Conservation (phyloP, 2,329 filamentous ascomycete species). For the Penicillium fuscoglaucum region DNA sequence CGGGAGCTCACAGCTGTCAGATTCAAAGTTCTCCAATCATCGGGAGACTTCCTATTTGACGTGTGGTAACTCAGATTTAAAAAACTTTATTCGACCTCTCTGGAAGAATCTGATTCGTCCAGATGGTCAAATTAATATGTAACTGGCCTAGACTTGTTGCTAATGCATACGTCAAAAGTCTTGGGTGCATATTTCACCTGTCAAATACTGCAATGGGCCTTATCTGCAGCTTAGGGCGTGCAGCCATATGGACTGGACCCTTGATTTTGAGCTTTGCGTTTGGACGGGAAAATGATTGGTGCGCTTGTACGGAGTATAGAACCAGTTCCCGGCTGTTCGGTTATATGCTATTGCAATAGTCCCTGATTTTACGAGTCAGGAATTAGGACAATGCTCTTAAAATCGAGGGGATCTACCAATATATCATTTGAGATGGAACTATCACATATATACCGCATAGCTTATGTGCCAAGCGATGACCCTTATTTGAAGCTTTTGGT, state of each 20-base stretch:
- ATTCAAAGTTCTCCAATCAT: constrained; percentile 2
- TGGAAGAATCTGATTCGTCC: neutral
- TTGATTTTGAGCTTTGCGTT: neutral
- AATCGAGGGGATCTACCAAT: neutral
- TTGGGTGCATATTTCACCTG: constrained; percentile 12
- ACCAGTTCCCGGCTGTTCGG: neutral
- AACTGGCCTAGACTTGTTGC: constrained; percentile 14
- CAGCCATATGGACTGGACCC: neutral
- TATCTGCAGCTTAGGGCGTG: constrained; percentile 13
- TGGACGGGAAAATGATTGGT: neutral
- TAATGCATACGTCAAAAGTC: constrained; percentile 15
- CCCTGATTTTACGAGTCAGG: neutral
- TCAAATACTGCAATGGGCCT: constrained; percentile 14
- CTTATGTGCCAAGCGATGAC: neutral
- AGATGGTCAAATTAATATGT: neutral
- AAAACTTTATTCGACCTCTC: neutral
- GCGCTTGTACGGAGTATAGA: neutral
- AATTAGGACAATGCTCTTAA: neutral
- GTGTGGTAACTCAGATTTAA: constrained; percentile 16
- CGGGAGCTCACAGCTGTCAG: constrained; percentile 4
- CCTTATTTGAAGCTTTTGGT: neutral
- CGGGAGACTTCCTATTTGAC: neutral
- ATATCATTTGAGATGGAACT: neutral
- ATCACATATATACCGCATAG: neutral
- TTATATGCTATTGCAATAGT: neutral